Base-by-base conservation (phyloP, 495 filamentous ascomycete species). In the Hypoxylon fragiforme region DNA sequence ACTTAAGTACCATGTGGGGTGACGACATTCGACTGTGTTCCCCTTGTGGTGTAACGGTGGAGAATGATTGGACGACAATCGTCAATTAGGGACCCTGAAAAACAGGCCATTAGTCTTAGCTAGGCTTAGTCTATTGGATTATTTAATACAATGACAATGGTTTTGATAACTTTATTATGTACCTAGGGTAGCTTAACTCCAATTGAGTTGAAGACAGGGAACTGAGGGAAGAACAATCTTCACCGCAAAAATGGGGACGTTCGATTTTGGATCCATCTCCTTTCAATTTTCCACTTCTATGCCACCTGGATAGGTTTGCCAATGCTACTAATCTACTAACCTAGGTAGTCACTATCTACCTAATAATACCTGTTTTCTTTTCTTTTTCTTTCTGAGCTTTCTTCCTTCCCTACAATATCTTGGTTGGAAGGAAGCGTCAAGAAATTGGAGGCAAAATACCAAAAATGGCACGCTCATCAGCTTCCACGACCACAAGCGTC, bases 401-500 rank as follows among this genome's bases (percentile, higher is more conserved):
- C 39, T 46, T 30, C 15, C 21, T 19, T 34, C 20, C 34, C 24
- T 31, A 31, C 12, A 32, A 32, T 38, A 12, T 36, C 38, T 39
- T 7, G 1, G 14, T 35, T 6, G 1, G 39, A 19, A 49, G 32
- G 43, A 52, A 20, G n/a, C 15, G 14, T n/a, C 13, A 18, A 36
- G 9, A 21, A 35, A 13, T 18, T 18, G 18, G 22, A 28, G 24
- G 24, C 9, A 1, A 55, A 41, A 40, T 11, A 12, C 18, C 34
- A 18, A 60, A 47, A 28, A 70, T 70, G 65, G 62, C 67, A 36
- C 60, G 63, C 21, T 66, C 63, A 2, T 36, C 50, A 24, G 39
- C 61, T 46, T 62, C 67, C 13, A 70, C 65, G 28, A 63, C 63
- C 8, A 66, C 68, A 32, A 66, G 64, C 32, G 50, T 31, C 32